These are phyloP conservation scores for Ilyonectria destructans DNA, from an alignment of 2,329 filamentous ascomycete genomes.

Conservation along the genomic window DNA sequence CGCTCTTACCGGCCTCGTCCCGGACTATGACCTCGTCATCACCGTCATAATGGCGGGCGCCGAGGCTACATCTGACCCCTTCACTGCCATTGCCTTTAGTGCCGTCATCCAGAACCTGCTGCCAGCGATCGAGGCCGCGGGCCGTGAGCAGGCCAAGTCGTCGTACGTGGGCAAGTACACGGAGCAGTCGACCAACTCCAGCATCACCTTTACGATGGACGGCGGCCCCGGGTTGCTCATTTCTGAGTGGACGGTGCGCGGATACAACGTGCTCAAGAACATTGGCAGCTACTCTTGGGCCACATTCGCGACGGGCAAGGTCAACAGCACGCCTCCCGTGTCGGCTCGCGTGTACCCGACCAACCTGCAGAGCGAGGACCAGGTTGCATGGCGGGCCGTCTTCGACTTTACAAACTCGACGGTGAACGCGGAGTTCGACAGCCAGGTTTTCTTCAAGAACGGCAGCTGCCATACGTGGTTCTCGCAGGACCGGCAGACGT, in stretches of 20 bases:
- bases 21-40: constrained; percentile 63
- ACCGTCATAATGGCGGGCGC: constrained; percentile 57
- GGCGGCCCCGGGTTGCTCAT: constrained; percentile 59
- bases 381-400: constrained; percentile 54
- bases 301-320: constrained; percentile 31
- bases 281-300: constrained; percentile 50
- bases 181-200: constrained; percentile 58
- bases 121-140: constrained; percentile 61
- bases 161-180: constrained; percentile 57
- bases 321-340: constrained; percentile 32
- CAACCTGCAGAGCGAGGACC: constrained; percentile 39
- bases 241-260: constrained; percentile 57
- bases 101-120: constrained; percentile 55
- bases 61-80: constrained; percentile 41
- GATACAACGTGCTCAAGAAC: constrained; percentile 58
- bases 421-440: constrained; percentile 40
- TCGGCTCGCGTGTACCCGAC: constrained; percentile 53
- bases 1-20: constrained; percentile 58
- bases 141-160: constrained; percentile 54
- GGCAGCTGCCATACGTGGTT: constrained; percentile 53
- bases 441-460: constrained; percentile 48
- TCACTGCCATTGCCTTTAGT: constrained; percentile 43
- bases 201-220: constrained; percentile 57
- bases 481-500: constrained; percentile 52
- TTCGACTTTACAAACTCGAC: constrained; percentile 46